These are phyloP conservation scores for Moringa oleifera DNA, from an alignment of 345 rosid species.

Conservation along the genomic window DNA sequence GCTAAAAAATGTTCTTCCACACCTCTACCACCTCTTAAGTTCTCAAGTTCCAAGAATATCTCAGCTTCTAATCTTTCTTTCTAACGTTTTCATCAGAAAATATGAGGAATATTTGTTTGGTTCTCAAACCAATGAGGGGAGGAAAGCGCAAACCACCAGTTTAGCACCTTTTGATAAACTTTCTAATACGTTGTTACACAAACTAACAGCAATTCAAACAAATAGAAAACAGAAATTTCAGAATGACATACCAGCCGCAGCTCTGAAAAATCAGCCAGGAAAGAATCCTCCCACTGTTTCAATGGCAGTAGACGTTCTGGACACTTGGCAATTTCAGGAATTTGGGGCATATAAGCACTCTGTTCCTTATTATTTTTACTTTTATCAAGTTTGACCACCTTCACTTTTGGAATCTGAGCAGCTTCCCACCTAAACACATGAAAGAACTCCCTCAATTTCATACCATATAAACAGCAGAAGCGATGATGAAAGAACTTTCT, in stretches of 20 bases:
- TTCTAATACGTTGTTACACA: background rate
- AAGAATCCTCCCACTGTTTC: constrained; percentile 80
- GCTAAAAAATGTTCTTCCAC: too few relatives aligned
- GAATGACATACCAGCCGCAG: constrained; percentile 49
- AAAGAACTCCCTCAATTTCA: constrained; percentile 7
- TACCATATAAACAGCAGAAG: too few relatives aligned
- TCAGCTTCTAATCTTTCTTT: too few relatives aligned
- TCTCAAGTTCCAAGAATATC: too few relatives aligned
- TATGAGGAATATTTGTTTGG: too few relatives aligned
- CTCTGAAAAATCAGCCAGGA: constrained; percentile 74
- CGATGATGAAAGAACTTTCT: too few relatives aligned
- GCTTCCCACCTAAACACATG: constrained; percentile 83
- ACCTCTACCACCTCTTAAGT: too few relatives aligned
- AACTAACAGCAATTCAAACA: background rate
- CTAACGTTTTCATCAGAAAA: too few relatives aligned
- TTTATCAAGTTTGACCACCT: constrained; percentile 53
- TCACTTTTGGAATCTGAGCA: constrained; percentile 64
- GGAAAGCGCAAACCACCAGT: too few relatives aligned
- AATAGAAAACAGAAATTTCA: background rate
- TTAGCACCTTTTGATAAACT: too few relatives aligned
- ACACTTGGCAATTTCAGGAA: constrained; percentile 73
- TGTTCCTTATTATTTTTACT: constrained; percentile 48
- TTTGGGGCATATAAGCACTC: constrained; percentile 80
- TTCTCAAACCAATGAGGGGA: too few relatives aligned
- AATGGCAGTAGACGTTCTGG: constrained; percentile 57